These are phyloP conservation scores for Penium margaritaceum DNA, from an alignment of 139 green algal genomes.

Conservation along the genomic window DNA sequence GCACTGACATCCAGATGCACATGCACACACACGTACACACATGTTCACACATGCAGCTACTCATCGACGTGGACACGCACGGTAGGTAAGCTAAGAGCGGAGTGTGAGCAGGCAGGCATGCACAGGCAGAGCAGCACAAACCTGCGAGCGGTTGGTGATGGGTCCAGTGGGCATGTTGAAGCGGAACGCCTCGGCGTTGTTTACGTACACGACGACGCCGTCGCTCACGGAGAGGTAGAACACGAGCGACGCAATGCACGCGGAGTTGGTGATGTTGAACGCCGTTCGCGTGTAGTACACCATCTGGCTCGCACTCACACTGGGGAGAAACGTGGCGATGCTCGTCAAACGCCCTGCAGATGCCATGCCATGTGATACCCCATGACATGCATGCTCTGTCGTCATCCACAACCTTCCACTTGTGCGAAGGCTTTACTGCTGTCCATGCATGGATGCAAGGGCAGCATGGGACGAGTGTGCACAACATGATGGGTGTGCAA, in stretches of 20 bases:
- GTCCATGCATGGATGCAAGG: no score
- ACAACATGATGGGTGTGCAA: no score
- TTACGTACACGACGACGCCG: slow-evolving; percentile 30
- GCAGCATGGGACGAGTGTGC: no score
- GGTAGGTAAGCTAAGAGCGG: no score
- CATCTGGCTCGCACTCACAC: background rate
- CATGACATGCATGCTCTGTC: no score
- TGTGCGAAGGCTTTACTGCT: no score
- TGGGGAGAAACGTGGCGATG: slow-evolving; percentile 7
- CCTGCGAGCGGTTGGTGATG: background rate
- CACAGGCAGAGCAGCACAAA: no score
- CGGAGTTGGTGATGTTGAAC: slow-evolving; percentile 8
- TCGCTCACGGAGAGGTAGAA: slow-evolving; percentile 9
- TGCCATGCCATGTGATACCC: no score
- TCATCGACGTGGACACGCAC: background rate
- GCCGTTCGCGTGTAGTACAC: slow-evolving; percentile 22
- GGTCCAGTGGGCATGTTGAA: slow-evolving; percentile 18
- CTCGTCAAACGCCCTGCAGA: background rate
- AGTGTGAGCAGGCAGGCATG: no score
- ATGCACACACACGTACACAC: background rate
- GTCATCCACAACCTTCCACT: no score
- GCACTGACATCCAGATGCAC: no score
- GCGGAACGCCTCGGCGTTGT: slow-evolving; percentile 10
- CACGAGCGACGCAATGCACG: slow-evolving; percentile 5
- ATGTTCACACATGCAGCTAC: background rate